Evolutionary conservation across 306 rosid species (phyloP).

Genomic region (Prinsepia uniflora): DNA sequence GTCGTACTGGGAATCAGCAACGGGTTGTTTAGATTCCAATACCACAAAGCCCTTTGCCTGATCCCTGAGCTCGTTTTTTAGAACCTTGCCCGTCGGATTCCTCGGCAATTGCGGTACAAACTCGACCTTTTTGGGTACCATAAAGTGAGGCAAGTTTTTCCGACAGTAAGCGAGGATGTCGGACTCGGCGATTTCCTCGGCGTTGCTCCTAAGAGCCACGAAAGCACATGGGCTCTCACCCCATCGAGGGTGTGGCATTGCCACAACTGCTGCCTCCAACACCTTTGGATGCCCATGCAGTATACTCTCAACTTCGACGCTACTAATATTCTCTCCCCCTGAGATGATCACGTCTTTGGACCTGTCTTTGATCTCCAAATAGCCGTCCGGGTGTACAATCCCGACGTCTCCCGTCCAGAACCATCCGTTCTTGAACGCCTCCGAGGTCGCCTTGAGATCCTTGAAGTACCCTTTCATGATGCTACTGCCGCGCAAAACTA

Average conservation of each 20-base stretch:
- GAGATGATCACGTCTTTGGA: constrained; percentile 88
- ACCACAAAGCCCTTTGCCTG: constrained; percentile 22
- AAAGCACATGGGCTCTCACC: constrained; percentile 95
- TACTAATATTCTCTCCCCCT: constrained; percentile 88
- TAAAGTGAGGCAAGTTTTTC: constrained; percentile 37
- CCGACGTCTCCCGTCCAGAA: constrained; percentile 85
- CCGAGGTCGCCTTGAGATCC: constrained; percentile 40
- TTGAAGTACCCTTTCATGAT: constrained; percentile 87
- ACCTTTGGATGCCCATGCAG: constrained; percentile 63
- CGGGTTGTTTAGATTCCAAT: background rate
- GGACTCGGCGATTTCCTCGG: constrained; percentile 19
- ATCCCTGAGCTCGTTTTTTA: constrained; percentile 33
- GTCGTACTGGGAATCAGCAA: background rate
- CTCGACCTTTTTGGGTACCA: constrained; percentile 46
- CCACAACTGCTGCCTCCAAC: constrained; percentile 85
- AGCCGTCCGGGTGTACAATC: constrained; percentile 74
- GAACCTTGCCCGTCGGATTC: constrained; percentile 40
- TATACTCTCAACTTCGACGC: constrained; percentile 66
- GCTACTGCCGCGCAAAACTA: constrained; percentile 67
- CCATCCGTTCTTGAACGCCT: constrained; percentile 71
- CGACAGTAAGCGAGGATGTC: constrained; percentile 33
- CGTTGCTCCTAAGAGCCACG: constrained; percentile 28
- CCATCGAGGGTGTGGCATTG: constrained; percentile 86
- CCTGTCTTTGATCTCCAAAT: constrained; percentile 81
- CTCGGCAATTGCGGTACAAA: constrained; percentile 39